phyloP scores from a whole-genome alignment of 2,329 filamentous ascomycete species.

The Diaporthe vexans region DNA sequence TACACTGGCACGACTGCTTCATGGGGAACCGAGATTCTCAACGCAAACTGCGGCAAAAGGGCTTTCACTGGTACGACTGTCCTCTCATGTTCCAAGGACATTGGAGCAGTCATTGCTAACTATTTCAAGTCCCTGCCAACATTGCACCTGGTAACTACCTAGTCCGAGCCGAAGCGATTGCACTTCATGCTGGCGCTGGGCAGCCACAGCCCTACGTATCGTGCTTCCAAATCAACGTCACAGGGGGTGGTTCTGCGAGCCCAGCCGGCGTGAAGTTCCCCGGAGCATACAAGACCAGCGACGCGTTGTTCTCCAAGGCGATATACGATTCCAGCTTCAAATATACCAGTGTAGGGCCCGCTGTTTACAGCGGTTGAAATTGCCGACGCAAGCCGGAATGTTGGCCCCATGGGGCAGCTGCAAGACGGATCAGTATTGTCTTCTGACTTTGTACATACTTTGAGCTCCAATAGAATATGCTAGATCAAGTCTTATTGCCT shows the following conservation, averaged over 20 bases:
- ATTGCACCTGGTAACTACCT: slow-evolving; percentile 60
- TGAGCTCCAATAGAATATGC: slow-evolving; percentile 12
- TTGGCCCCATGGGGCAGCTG: neutral
- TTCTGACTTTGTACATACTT: slow-evolving; percentile 16
- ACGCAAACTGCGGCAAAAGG: slow-evolving; percentile 51
- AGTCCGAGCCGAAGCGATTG: slow-evolving; percentile 60
- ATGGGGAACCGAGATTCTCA: slow-evolving; percentile 54
- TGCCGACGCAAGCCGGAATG: neutral
- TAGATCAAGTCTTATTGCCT: neutral
- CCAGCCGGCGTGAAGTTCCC: slow-evolving; percentile 61
- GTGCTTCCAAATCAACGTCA: slow-evolving; percentile 59
- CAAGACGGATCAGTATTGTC: neutral
- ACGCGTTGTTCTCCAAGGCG: slow-evolving; percentile 28
- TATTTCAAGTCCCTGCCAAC: slow-evolving; percentile 52
- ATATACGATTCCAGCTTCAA: slow-evolving; percentile 36
- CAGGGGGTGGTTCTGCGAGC: slow-evolving; percentile 57
- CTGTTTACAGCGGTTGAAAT: slow-evolving; percentile 26
- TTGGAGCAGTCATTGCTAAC: neutral
- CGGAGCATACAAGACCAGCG: slow-evolving; percentile 59
- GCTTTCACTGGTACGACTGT: slow-evolving; percentile 45
- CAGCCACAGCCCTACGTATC: slow-evolving; percentile 29
- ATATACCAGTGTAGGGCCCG: slow-evolving; percentile 26
- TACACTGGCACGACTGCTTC: slow-evolving; percentile 61
- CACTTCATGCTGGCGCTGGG: slow-evolving; percentile 54
- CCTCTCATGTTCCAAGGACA: neutral